phyloP scores from a whole-genome alignment of 345 rosid species.

The Hibiscus trionum region DNA sequence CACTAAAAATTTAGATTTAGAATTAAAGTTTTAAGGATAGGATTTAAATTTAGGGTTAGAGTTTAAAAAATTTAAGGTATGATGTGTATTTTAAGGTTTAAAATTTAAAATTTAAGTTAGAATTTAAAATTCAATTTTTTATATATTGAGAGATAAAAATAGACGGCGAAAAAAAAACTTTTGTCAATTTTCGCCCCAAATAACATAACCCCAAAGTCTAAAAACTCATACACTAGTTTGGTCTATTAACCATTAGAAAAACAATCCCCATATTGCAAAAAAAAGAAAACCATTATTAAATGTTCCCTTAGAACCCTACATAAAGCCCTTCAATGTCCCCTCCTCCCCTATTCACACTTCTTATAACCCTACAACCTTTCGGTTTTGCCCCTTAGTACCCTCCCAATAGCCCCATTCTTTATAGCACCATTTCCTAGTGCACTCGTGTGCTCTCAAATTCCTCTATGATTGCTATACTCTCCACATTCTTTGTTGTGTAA shows the following conservation, averaged over 20 bases:
- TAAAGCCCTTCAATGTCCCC: slow-evolving; percentile 44
- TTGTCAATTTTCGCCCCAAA: neutral
- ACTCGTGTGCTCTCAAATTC: slow-evolving; percentile 31
- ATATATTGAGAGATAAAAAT: no score
- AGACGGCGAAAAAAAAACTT: no score
- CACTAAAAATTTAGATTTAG: no score
- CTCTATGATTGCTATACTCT: slow-evolving; percentile 9
- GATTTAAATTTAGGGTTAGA: no score
- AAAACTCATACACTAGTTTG: neutral
- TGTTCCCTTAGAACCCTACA: slow-evolving; percentile 60
- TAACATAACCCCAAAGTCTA: neutral
- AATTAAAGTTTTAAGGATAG: no score
- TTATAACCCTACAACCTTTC: slow-evolving; percentile 23
- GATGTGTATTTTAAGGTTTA: no score
- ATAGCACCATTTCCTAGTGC: slow-evolving; percentile 39
- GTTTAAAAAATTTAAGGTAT: no score
- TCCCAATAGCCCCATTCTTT: slow-evolving; percentile 12
- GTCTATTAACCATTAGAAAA: neutral
- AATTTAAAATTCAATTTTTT: no score
- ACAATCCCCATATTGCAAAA: slow-evolving; percentile 15
- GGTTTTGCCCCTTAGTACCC: neutral
- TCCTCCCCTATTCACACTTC: slow-evolving; percentile 38
- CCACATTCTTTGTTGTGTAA: neutral
- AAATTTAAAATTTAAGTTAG: no score
- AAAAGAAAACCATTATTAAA: slow-evolving; percentile 33